Conservation (phyloP, 2,329 filamentous ascomycete genomes). For the Epichloe brachyelytri region DNA sequence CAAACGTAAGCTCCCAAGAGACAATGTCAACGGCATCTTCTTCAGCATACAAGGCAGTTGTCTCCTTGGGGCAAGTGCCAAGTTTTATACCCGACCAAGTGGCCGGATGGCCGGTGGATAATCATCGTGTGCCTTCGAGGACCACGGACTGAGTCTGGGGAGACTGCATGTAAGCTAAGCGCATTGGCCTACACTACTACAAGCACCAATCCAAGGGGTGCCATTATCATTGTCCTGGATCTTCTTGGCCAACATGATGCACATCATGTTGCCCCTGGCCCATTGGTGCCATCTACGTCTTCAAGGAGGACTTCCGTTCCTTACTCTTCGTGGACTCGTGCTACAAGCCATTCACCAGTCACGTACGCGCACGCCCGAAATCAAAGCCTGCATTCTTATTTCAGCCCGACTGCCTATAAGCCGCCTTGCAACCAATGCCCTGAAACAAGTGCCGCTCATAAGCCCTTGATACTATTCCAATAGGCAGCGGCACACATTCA, state of each 20-base stretch:
- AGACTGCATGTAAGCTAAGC: slow-evolving; percentile 3
- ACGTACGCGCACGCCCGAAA: slow-evolving; percentile 3
- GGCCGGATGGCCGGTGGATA: slow-evolving; percentile 2
- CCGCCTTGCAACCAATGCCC: neutral
- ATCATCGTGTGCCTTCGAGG: neutral
- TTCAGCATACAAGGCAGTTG: too few species aligned
- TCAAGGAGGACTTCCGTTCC: neutral
- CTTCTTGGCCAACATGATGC: neutral
- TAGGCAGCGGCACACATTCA: neutral
- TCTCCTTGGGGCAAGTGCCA: neutral
- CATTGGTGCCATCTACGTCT: neutral
- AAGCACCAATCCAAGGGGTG: slow-evolving; percentile 1
- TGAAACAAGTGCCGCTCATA: neutral
- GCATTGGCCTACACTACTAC: slow-evolving; percentile 4
- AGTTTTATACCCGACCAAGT: slow-evolving; percentile 1
- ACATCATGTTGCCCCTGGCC: neutral
- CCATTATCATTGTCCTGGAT: slow-evolving; percentile 1
- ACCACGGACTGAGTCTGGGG: neutral
- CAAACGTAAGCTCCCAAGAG: too few species aligned
- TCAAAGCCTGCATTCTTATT: slow-evolving; percentile 5
- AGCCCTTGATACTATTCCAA: neutral
- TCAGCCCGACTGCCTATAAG: slow-evolving; percentile 4
- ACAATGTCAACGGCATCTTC: too few species aligned
- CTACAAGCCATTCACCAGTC: slow-evolving; percentile 2
- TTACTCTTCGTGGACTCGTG: neutral